A percentile compares a stretch with the other conserved stretches of the same genome.
phyloP scores from a whole-genome alignment of 2,329 filamentous ascomycete genomes.

The Penicillium sp. region DNA sequence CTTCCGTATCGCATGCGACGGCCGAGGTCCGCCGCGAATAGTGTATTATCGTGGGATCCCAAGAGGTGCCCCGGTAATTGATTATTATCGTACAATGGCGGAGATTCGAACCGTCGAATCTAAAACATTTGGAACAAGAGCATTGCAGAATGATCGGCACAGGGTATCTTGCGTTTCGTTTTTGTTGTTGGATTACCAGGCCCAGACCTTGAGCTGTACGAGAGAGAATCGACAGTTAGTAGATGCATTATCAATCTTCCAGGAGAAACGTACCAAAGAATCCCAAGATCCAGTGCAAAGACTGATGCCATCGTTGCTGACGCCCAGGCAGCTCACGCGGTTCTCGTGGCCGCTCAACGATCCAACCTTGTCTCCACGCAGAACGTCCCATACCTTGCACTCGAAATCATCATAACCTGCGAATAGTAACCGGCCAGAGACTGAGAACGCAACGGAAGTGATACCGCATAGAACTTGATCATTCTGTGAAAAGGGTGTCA shows the following conservation, averaged over 20 bases:
- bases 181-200: conserved; percentile 55
- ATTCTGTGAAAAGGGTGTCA: conserved; percentile 57
- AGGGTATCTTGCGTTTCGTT: conserved; percentile 36
- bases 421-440: conserved; percentile 90
- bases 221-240: conserved; percentile 9
- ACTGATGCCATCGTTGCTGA: conserved; percentile 98
- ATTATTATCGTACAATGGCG: conserved; percentile 48
- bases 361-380: conserved; percentile 93
- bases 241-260: not conserved
- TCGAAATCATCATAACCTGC: conserved; percentile 99
- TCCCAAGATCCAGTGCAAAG: conserved; percentile 99
- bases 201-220: conserved; percentile 78
- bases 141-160: conserved; percentile 36
- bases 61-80: conserved; percentile 29
- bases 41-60: conserved; percentile 31
- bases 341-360: conserved; percentile 97
- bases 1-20: conserved; percentile 25
- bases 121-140: conserved; percentile 36
- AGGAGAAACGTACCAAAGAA: conserved; percentile 71
- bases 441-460: conserved; percentile 95
- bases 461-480: conserved; percentile 97
- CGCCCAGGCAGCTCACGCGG: conserved; percentile 95
- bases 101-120: conserved; percentile 34
- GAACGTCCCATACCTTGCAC: conserved; percentile 99
- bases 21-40: conserved; percentile 23